Conservation (phyloP, 352 stramenopile genomes). For the Phytophthora pisi region DNA sequence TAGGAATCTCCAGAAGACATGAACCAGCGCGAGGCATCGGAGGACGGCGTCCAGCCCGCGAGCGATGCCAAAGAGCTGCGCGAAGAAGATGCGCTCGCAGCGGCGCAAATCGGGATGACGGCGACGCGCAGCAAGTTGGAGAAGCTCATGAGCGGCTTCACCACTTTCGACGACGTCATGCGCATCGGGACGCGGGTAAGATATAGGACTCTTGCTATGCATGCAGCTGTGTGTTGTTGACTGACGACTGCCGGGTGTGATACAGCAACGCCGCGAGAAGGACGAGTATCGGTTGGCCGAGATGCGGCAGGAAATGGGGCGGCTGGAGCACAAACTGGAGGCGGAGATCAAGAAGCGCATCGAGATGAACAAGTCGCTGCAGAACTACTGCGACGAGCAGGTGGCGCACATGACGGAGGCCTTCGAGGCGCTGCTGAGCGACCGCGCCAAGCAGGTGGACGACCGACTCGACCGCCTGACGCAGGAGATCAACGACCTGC, state of each 20-base stretch:
- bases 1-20: not conserved
- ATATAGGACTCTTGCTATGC: not conserved
- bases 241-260: not conserved
- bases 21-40: conserved; percentile 23
- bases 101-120: conserved; percentile 57
- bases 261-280: conserved; percentile 89
- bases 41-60: not conserved
- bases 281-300: conserved; percentile 94
- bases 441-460: conserved; percentile 78
- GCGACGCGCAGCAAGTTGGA: conserved; percentile 85
- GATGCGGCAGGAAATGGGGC: conserved; percentile 92
- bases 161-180: conserved; percentile 88
- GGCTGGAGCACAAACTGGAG: conserved; percentile 91
- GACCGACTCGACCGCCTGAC: conserved; percentile 72
- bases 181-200: conserved; percentile 76
- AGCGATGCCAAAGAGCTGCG: conserved; percentile 10
- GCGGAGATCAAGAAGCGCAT: conserved; percentile 94
- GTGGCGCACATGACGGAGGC: conserved; percentile 82
- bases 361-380: conserved; percentile 93
- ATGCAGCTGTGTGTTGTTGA: no score
- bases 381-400: conserved; percentile 91
- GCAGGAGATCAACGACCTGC: conserved; percentile 81
- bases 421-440: conserved; percentile 83
- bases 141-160: conserved; percentile 87
- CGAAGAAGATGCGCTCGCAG: conserved; percentile 23